These are phyloP conservation scores for Hanseniaspora lachancei DNA, from an alignment of 805 yeast species.

Conservation along the genomic window DNA sequence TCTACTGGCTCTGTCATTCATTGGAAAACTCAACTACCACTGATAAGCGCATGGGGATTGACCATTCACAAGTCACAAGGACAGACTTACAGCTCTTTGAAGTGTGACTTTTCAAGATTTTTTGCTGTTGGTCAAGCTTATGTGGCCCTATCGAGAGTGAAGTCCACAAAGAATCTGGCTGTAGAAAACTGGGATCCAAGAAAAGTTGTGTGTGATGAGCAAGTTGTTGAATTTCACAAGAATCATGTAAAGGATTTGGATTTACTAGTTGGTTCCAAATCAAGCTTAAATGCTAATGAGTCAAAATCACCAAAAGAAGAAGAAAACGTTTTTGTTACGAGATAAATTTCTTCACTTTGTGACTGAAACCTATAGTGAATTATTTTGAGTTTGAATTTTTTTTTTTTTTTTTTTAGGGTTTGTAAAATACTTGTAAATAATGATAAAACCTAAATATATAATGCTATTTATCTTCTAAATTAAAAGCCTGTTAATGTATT, in stretches of 20 bases:
- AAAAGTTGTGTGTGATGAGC: constrained; percentile 56
- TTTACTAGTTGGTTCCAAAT: background rate
- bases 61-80: constrained; percentile 96
- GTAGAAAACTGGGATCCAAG: constrained; percentile 55
- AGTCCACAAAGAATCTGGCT: constrained; percentile 68
- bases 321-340: too few relatives aligned
- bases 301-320: too few relatives aligned
- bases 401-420: too few relatives aligned
- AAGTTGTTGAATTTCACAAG: constrained; percentile 58
- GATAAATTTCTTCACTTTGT: too few relatives aligned
- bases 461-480: background rate
- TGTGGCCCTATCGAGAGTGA: constrained; percentile 88
- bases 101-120: constrained; percentile 59
- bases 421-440: background rate
- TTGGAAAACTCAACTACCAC: constrained; percentile 66
- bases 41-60: constrained; percentile 90
- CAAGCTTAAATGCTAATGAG: background rate
- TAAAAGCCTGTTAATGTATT: background rate
- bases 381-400: too few relatives aligned
- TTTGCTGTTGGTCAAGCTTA: constrained; percentile 94
- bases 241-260: constrained; percentile 15
- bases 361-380: too few relatives aligned
- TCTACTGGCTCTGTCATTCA: constrained; percentile 48
- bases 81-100: constrained; percentile 63
- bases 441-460: too few relatives aligned